Conservation (phyloP, 2,329 filamentous ascomycete genomes). For the Fusarium aywerte region DNA sequence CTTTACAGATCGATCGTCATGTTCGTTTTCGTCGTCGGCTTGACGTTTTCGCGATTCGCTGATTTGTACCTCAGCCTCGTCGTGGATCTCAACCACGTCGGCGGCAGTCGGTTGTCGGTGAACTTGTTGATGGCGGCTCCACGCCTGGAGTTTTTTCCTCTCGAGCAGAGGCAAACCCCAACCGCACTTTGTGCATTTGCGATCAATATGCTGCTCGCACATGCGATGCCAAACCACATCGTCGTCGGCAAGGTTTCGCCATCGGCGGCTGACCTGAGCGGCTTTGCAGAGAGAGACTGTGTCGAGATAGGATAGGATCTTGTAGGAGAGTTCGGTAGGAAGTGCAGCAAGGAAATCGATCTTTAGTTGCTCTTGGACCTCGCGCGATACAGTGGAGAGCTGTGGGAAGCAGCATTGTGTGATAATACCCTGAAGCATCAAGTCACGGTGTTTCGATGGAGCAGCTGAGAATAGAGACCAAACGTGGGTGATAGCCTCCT, state of each 20-base stretch:
- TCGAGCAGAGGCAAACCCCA: slow-evolving; percentile 94
- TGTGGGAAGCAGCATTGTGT: slow-evolving; percentile 98
- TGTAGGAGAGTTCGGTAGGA: slow-evolving; percentile 90
- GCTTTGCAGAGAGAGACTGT: slow-evolving; percentile 95
- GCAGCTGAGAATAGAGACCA: slow-evolving; percentile 98
- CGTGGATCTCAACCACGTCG: slow-evolving; percentile 43
- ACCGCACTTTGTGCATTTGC: slow-evolving; percentile 93
- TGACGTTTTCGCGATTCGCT: slow-evolving; percentile 51
- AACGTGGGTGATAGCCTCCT: slow-evolving; percentile 95
- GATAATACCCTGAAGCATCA: slow-evolving; percentile 97
- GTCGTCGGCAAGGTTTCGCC: slow-evolving; percentile 92
- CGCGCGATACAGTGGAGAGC: slow-evolving; percentile 89
- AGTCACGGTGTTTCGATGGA: slow-evolving; percentile 89
- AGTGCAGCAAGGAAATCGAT: slow-evolving; percentile 95
- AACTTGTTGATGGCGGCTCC: slow-evolving; percentile 85
- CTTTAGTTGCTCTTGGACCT: slow-evolving; percentile 93
- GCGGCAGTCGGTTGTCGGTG: slow-evolving; percentile 50
- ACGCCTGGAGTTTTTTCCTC: slow-evolving; percentile 84
- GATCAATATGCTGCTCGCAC: slow-evolving; percentile 96
- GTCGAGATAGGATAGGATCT: slow-evolving; percentile 92
- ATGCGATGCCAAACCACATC: slow-evolving; percentile 97
- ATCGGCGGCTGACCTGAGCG: slow-evolving; percentile 89
- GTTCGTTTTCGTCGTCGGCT: slow-evolving; percentile 46
- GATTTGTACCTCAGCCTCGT: slow-evolving; percentile 33
- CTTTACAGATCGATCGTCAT: slow-evolving; percentile 47